Evolutionary conservation across 805 yeast genomes (phyloP), one percentile per base, ranked within the genome.

Genomic region (Metschnikowia noctiluminum): DNA sequence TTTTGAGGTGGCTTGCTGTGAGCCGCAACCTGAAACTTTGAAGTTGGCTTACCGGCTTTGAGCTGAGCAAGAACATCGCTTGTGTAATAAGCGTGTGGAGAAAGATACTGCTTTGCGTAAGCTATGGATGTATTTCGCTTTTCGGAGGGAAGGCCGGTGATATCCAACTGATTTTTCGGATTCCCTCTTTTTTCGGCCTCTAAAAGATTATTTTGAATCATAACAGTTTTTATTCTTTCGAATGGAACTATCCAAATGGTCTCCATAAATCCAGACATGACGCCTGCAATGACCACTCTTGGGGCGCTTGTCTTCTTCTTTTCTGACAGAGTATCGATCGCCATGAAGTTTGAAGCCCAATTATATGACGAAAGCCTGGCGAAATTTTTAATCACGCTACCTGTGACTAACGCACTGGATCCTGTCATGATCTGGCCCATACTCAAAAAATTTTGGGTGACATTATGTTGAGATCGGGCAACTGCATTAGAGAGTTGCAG

Each of bases 161-260:
- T 61, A 37, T 67, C 68, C 21, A 57, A 50, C 8, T 49, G 40
- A 11, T 66, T 43, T 44, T 53, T 46, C 12, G 63, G 59, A 28
- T 55, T 53, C 21, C 60, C 42, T n/a, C 46, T 44, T 41, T 56
- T 60, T 42, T 62, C 55, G 46, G 50, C 56, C 50, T 60, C 57
- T 48, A 62, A 55, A 46, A 57, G 57, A 42, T 83, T 73, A 61
- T 85, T 83, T 59, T 89, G 95, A 52, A 89, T 84, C 87, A 87
- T 80, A 8, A 85, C 76, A 2, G 87, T 84, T 62, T 89, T 89
- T 55, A 89, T 74, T 60, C 85, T 87, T 61, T 92, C 99, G 63
- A 92, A 91, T 0, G 98, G 99, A 15, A 94, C 87, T 21, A 92
- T 81, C 76, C 87, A 79, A 32, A 90, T 54, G 2, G 95, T 83